Base-by-base conservation (phyloP, 805 yeast species). In the Yarrowia sp. region DNA sequence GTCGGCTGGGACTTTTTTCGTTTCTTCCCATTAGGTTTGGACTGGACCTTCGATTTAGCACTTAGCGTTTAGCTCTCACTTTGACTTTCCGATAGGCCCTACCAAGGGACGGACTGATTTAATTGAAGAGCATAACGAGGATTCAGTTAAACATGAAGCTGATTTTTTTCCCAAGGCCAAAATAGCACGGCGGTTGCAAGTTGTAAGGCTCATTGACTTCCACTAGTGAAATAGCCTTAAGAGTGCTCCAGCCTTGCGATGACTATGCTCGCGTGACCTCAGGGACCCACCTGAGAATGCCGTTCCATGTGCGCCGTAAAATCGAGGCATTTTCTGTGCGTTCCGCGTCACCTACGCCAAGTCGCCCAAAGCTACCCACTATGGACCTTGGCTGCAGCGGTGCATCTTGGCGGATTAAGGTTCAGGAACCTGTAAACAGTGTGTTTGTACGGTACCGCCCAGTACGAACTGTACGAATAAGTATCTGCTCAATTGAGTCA, bases 41-140 rank as follows among this genome's bases (percentile, higher is more conserved):
- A 27, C 18, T 44, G 13, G 49, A 18, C 33, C 27, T 44, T 44
- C n/a, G n/a, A 29, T 22, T 41, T 41, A 21, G 46, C 9, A 13
- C 9, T 5, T 16, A 18, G 24, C 18, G 14, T 44, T 29, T 29
- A 14, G 35, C n/a, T n/a, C n/a, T n/a, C n/a, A n/a, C n/a, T 44
- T 44, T 44, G 51, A 44, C 51, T 44, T 44, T 44, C 35, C 51
- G 51, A 44, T 44, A 44, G 24, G 14, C 44, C 16, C 21, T 44
- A 27, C 35, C 51, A 31, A 31, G 55, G 55, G 55, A 22, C 55
- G 21, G 38, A 21, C 55, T 47, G 55, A 21, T 21, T 47, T 31
- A 31, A 18, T 19, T 27, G 14, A 4, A 4, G 55, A 46, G 55
- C 27, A n/a, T 47, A 47, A 21, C 55, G 38, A 19, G 27, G 2